Evolutionary conservation across 23 red algal species (phyloP).

Genomic region (Agarophyton chilense): DNA sequence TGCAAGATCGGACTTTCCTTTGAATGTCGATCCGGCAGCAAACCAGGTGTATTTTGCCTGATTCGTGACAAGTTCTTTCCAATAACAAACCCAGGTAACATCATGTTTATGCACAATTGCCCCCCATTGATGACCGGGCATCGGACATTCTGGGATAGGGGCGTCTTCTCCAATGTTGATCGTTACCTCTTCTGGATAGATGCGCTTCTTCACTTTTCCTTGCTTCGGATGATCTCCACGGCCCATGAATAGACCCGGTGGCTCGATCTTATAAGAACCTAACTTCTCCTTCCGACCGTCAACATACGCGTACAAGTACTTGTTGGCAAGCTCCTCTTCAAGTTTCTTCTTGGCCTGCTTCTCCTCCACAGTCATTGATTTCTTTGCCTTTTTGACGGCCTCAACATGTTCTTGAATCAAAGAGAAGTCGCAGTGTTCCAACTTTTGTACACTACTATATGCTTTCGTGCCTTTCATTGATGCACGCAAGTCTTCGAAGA

Average conservation of each 20-base stretch:
- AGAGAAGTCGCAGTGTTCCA: conserved; percentile 87
- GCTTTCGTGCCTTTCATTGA: conserved; percentile 19
- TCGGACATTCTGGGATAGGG: conserved; percentile 87
- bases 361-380: conserved; percentile 53
- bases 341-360: conserved; percentile 78
- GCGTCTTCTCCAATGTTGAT: conserved; percentile 90
- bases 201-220: conserved; percentile 96
- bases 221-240: conserved; percentile 96
- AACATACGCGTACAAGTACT: conserved; percentile 90
- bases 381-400: conserved; percentile 67
- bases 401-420: conserved; percentile 86
- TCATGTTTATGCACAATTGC: conserved; percentile 87
- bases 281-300: conserved; percentile 98
- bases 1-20: conserved; percentile 89
- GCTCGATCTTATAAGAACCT: conserved; percentile 94
- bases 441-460: conserved; percentile 50
- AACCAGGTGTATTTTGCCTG: conserved; percentile 95
- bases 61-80: conserved; percentile 91
- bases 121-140: conserved; percentile 93
- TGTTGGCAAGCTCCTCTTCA: conserved; percentile 74
- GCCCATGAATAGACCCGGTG: conserved; percentile 95
- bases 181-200: conserved; percentile 96
- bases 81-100: conserved; percentile 96
- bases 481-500: conserved; percentile 92
- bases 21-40: conserved; percentile 85